Evolutionary conservation across 140 eudicot species (phyloP), one percentile per base, ranked within the genome.

Genomic region (Bidens hawaiensis): DNA sequence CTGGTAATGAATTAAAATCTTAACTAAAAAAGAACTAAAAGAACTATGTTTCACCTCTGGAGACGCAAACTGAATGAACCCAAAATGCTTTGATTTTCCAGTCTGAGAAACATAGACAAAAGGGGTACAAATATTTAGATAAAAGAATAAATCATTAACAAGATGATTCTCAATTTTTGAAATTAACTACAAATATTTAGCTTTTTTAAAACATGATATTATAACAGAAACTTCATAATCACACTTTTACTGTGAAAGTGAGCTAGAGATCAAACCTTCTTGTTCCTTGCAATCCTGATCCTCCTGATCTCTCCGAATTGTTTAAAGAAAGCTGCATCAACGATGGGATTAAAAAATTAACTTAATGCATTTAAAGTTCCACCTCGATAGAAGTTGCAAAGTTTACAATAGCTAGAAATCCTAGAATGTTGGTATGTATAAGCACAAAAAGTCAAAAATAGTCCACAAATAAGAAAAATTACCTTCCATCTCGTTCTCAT

Each of bases 401-500:
- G 13, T 28, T 45, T 47, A 17, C 30, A 40, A 28, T 6, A 48
- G 13, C 30, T 64, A 18, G n/a, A n/a, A n/a, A n/a, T n/a, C n/a
- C n/a, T n/a, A n/a, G 26, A 16, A 17, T 17, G 12, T 7, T 51
- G 14, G 70, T 50, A 51, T 50, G 27, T 23, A 13, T 33, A 22
- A 27, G 6, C 18, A 4, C 14, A 56, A 45, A 1, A 45, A 46
- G 19, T 10, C 5, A 57, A 28, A 30, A 61, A 17, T 33, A 36
- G 17, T 9, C 26, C 0, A 8, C 45, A 53, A 58, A 45, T 40
- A 21, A 15, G 2, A 64, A 30, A 16, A n/a, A 2, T 4, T 45
- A 89, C 98, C 95, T 82, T 87, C 89, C 96, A 91, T 87, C 69
- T 87, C 95, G 76, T 76, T 69, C 85, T 91, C 98, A 26, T 91